Conservation (phyloP, 164 flowering plant species). For the Echeveria elegans region DNA sequence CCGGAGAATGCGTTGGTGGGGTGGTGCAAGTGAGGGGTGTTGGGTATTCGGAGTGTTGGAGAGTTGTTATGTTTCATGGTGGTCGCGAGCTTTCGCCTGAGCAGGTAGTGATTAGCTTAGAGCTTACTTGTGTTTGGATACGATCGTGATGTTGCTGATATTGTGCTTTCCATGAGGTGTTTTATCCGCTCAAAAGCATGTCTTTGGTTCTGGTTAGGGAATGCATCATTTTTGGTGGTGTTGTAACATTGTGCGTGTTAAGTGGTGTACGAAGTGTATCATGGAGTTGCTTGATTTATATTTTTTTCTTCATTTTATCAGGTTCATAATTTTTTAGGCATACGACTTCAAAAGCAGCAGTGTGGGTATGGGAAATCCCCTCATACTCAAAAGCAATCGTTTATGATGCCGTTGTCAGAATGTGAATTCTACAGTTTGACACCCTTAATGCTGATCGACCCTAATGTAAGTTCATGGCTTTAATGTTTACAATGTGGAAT, state of each 20-base stretch:
- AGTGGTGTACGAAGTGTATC: neutral
- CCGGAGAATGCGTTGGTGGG: conserved; percentile 76
- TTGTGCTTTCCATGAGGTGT: no score
- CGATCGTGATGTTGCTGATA: no score
- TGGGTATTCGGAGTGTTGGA: conserved; percentile 59
- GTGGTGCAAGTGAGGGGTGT: conserved; percentile 80
- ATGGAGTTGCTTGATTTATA: neutral
- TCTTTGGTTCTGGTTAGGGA: no score
- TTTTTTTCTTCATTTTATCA: neutral
- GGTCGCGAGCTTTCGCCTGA: conserved; percentile 61
- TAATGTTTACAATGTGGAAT: no score
- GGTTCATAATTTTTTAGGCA: conserved; percentile 44
- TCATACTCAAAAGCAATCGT: conserved; percentile 44
- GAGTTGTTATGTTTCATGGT: conserved; percentile 69
- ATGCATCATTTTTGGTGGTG: neutral
- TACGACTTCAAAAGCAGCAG: conserved; percentile 34
- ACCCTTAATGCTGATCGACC: no score
- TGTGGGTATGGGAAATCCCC: conserved; percentile 37
- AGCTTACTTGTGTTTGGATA: neutral
- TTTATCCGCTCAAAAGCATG: no score
- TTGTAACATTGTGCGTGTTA: neutral
- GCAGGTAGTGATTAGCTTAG: conserved; percentile 43
- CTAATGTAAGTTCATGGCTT: no score
- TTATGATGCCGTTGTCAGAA: conserved; percentile 62
- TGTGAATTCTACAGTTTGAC: conserved; percentile 75